Base-by-base conservation (phyloP, 2,329 filamentous ascomycete genomes). In the Rhynchosporium agropyri region DNA sequence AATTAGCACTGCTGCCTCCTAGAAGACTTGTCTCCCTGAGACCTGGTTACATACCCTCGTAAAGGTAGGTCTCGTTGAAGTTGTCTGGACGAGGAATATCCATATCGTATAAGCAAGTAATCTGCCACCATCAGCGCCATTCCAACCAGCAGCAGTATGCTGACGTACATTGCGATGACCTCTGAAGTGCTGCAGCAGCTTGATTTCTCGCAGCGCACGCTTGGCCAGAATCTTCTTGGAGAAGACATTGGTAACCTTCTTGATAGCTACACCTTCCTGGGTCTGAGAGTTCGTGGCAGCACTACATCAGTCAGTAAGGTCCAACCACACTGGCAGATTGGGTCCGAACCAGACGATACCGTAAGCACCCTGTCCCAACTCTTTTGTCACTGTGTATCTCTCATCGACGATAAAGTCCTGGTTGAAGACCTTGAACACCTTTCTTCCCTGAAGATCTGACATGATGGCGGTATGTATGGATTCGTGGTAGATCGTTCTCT, bases 221-320 rank as follows among this genome's bases (percentile, higher is more conserved):
- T 99, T 99, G 73, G 95, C 95, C 70, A 99, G 84, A 72, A 99
- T 99, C 87, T 98, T 98, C 82, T 99, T 99, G 85, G 92, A 97
- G 80, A 99, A 99, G 73, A 99, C 94, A 90, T 99, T 99, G 81
- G 95, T 99, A 77, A 99, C 92, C 80, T 99, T 99, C 81, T 99
- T 99, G 83, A 99, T 95, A 73, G 95, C 95, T 67, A 99, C 93
- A 46, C 94, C 93, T 76, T 99, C 95, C 74, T 87, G 89, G 38
- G 90, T 96, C 77, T 92, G 87, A 76, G 87, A 89, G 83, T 98
- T 97, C 69, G 92, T 91, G 61, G 95, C 95, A 65, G 95, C 94
- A 78, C 93, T 97, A 76, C 20, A 51, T 36, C 36, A 63, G 67
- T 67, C 58, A 71, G 69, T 61, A 66, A 58, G 70, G 69, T 70